Evolutionary conservation across 2,329 filamentous ascomycete species (phyloP).

Genomic region (Microdochium paspali): DNA sequence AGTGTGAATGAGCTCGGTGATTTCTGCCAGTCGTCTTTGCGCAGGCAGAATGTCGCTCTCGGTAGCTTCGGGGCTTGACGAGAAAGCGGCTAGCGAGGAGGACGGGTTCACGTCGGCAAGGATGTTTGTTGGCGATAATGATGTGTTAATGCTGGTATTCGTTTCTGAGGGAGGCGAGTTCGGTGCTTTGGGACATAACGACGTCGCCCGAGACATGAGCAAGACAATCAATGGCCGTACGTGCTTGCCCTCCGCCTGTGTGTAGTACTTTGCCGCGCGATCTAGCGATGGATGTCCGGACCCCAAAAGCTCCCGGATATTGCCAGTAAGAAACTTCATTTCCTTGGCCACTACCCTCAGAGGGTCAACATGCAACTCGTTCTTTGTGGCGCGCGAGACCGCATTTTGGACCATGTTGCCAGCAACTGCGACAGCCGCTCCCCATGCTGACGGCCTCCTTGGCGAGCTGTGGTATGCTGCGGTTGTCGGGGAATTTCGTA

Average conservation of each 20-base stretch:
- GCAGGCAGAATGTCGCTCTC: conserved; percentile 75
- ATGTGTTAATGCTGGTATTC: conserved; percentile 37
- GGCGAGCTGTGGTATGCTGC: conserved; percentile 34
- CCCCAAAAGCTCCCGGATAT: conserved; percentile 85
- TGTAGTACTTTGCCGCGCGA: conserved; percentile 96
- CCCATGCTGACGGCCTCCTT: conserved; percentile 55
- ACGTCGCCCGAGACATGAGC: conserved; percentile 90
- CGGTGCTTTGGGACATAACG: conserved; percentile 57
- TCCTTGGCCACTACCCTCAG: conserved; percentile 87
- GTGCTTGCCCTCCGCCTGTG: conserved; percentile 92
- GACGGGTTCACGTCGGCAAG: conserved; percentile 79
- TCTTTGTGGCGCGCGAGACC: conserved; percentile 50
- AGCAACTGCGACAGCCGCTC: conserved; percentile 61
- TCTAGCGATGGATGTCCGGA: conserved; percentile 92
- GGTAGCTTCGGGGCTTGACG: conserved; percentile 32
- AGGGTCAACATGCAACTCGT: conserved; percentile 72
- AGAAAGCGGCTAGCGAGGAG: conserved; percentile 40
- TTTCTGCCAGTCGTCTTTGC: conserved; percentile 86
- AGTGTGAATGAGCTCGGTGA: conserved; percentile 95
- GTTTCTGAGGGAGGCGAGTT: conserved; percentile 29
- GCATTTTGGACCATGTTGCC: conserved; percentile 64
- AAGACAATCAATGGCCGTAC: conserved; percentile 89
- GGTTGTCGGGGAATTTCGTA: conserved; percentile 16
- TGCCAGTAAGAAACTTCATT: conserved; percentile 90
- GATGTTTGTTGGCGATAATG: conserved; percentile 44